Conservation (phyloP, 2,329 filamentous ascomycete species). For the Grosmannia serpens region DNA sequence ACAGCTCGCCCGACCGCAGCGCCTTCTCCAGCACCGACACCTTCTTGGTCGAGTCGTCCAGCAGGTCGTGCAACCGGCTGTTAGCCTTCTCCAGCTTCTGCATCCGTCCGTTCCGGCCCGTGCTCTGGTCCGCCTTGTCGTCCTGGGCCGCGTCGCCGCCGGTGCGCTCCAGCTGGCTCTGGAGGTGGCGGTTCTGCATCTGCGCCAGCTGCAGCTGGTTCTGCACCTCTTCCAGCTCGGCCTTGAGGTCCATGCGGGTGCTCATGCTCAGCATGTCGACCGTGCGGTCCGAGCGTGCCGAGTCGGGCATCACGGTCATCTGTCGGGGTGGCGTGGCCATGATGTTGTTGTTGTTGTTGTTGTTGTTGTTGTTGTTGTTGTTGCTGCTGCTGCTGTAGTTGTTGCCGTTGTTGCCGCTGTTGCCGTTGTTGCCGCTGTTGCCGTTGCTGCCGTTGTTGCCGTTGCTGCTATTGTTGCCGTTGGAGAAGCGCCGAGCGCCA, state of each 20-base stretch:
- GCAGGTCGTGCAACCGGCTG: constrained; percentile 80
- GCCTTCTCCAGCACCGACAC: constrained; percentile 80
- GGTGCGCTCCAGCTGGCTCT: constrained; percentile 70
- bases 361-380: neutral
- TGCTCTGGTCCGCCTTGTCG: neutral
- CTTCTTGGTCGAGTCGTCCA: constrained; percentile 89
- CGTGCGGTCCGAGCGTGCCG: constrained; percentile 72
- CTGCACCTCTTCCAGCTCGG: constrained; percentile 83
- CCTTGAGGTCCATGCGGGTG: constrained; percentile 79
- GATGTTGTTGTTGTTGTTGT: neutral
- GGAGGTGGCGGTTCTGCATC: constrained; percentile 90
- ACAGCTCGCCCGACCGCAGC: constrained; percentile 76
- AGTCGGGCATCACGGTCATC: constrained; percentile 54
- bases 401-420: neutral
- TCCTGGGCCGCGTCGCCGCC: neutral
- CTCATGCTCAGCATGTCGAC: constrained; percentile 76
- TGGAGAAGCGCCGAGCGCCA: constrained; percentile 49
- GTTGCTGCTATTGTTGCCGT: constrained; percentile 25
- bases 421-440: neutral
- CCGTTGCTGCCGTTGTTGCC: neutral
- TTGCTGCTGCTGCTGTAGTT: constrained; percentile 16
- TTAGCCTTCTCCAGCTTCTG: constrained; percentile 91
- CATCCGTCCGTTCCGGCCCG: constrained; percentile 39
- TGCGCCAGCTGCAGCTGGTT: constrained; percentile 88
- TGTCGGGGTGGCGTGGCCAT: constrained; percentile 56